Base-by-base conservation (phyloP, 805 yeast genomes). In the Scheffersomyces coipomensis region DNA sequence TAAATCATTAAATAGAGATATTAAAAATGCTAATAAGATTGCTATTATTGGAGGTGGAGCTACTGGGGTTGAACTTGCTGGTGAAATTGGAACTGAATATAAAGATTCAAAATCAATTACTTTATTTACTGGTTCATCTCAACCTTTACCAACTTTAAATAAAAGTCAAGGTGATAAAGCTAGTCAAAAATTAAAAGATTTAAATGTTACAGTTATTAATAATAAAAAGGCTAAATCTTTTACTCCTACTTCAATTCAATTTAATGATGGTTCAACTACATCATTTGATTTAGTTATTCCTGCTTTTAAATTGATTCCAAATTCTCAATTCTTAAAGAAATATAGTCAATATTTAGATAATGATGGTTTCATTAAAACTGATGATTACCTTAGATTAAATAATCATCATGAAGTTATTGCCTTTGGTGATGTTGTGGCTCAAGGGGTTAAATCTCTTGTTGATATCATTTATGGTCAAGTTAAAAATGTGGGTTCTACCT, bases 21-120 rank as follows among this genome's bases (percentile, higher is more conserved):
- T 62, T 17, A 44, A 47, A 31, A 10, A 38, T 2, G 60, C 70
- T 7, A 46, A 51, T 19, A 37, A 48, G 8, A 56, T 68, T 15
- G 72, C 70, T 1, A 46, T 68, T 4, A 33, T 68, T n/a, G 75
- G 71, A 3, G 71, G 64, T 15, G 71, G 70, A n/a, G 42, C 59
- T 16, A 60, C 70, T 12, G 71, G 70, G 4, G 68, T 66, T 9
- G 73, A 68, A 42, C 33, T 52, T 10, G 62, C 69, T 6, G 70
- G 67, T 9, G 75, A 68, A 38, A 47, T 68, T 23, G 70, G 59
- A 3, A 40, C 24, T 15, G 37, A 29, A 11, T 54, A 37, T 33
- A 48, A 52, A 10, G 35, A 37, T 5, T 34, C 38, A 15, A 43
- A 48, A 19, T 29, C 47, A 16, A 55, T 60, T 13, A 47, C 53